These are phyloP conservation scores for Simplicillium aogashimaense DNA, from an alignment of 2,329 filamentous ascomycete genomes.

Conservation along the genomic window DNA sequence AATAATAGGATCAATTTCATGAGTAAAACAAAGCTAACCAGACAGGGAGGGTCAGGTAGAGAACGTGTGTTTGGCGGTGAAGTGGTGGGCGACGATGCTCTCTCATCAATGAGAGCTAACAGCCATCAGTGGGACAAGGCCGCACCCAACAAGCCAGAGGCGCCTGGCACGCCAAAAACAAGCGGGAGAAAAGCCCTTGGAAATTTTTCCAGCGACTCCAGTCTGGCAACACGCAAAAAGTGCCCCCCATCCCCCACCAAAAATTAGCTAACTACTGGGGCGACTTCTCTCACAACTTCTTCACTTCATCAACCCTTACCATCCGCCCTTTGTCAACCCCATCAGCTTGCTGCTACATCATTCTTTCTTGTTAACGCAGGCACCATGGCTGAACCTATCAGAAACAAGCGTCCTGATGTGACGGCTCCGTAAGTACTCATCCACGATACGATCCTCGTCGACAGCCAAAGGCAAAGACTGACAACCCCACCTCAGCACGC, in stretches of 20 bases:
- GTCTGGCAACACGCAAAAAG: constrained; percentile 12
- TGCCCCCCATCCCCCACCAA: constrained; percentile 23
- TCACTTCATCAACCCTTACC: constrained; percentile 20
- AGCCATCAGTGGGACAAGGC: no score
- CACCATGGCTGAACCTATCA: constrained; percentile 54
- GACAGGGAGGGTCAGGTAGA: no score
- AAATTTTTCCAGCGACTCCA: constrained; percentile 18
- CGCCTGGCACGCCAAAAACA: constrained; percentile 1
- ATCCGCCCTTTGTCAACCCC: constrained; percentile 15
- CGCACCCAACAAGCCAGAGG: constrained; percentile 5
- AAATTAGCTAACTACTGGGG: constrained; percentile 23
- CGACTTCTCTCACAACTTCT: constrained; percentile 21
- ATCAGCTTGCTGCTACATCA: constrained; percentile 2
- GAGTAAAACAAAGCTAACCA: no score
- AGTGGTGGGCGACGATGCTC: no score
- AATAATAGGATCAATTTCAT: no score
- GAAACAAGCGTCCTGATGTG: constrained; percentile 50
- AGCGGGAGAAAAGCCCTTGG: constrained; percentile 14
- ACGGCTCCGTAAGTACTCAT: constrained; percentile 45
- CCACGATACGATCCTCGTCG: constrained; percentile 18
- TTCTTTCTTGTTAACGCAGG: constrained; percentile 15
- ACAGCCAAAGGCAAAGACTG: constrained; percentile 10
- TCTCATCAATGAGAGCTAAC: no score
- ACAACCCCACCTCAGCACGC: constrained; percentile 59
- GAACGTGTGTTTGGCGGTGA: no score